These are phyloP conservation scores for Hypoxylon fuscum DNA, from an alignment of 495 filamentous ascomycete species.

Conservation along the genomic window DNA sequence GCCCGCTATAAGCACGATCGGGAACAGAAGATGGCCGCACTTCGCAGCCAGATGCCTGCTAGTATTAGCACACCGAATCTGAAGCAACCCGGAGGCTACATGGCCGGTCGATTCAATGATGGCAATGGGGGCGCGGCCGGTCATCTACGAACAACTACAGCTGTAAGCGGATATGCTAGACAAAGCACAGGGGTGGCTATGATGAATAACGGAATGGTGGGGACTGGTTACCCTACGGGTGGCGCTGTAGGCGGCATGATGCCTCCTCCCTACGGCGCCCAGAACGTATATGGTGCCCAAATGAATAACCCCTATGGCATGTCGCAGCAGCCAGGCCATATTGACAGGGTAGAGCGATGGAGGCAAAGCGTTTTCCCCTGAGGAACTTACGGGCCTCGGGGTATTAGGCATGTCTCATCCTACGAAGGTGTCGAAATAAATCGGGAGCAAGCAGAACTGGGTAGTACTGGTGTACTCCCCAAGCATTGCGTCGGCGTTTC, in stretches of 20 bases:
- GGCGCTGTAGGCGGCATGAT: constrained; percentile 28
- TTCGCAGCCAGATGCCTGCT: constrained; percentile 54
- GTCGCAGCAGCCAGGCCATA: constrained; percentile 56
- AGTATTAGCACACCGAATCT: constrained; percentile 44
- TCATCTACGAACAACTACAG: constrained; percentile 35
- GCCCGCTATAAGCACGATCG: constrained; percentile 44
- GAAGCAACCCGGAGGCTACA: constrained; percentile 55
- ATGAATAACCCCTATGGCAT: constrained; percentile 41
- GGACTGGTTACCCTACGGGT: constrained; percentile 27
- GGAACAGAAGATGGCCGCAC: constrained; percentile 51
- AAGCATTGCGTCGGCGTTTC: constrained; percentile 37
- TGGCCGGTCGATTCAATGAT: constrained; percentile 61
- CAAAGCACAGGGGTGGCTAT: constrained; percentile 4
- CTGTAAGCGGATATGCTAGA: constrained; percentile 29
- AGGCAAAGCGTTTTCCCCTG: constrained; percentile 78
- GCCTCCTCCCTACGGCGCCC: constrained; percentile 30
- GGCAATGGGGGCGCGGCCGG: constrained; percentile 52
- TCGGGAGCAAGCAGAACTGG: constrained; percentile 1
- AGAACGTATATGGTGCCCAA: constrained; percentile 39
- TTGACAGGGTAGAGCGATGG: constrained; percentile 90
- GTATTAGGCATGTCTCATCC: background rate
- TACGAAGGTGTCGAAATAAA: background rate
- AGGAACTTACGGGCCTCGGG: background rate
- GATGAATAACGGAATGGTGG: constrained; percentile 18
- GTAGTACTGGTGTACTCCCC: constrained; percentile 1